Base-by-base conservation (phyloP, 169 alveolate genomes). In the Eimeria acervulina region DNA sequence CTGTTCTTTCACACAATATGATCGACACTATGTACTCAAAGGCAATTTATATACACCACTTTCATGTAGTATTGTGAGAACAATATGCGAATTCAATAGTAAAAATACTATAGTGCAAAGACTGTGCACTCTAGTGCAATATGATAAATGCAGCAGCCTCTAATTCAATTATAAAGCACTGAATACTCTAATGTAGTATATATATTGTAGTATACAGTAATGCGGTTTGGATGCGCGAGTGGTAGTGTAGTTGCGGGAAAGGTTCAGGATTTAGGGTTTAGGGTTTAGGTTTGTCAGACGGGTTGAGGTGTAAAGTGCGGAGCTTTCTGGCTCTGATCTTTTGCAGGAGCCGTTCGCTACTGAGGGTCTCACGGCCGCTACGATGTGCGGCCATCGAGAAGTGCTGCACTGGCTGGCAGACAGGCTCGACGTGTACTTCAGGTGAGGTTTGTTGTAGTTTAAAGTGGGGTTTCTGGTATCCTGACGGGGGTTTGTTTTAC, bases 361-460 rank as follows among this genome's bases (percentile, higher is more conserved):
- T 44, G 91, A 83, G 52, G 51, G 66, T 0, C 91, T 83, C 36
- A 52, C 91, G 0, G 72, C 91, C 51, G 91, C 91, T 8, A 44
- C 91, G 40, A 44, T 47, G 31, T 51, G 31, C 47, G 72, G 66
- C 51, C 95, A 89, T 52, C 84, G 95, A n/a, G 95, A 89, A 44
- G 70, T 52, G 52, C 59, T 89, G 95, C 95, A 89, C 72, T 89
- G 95, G 95, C 87, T 89, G n/a, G 85, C 95, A 4, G 95, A 89
- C 66, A 36, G 72, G 12, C 95, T 66, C 31, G 63, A 89, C 70
- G 83, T 89, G 47, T 89, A 89, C 33, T 89, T 66, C 72, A 89
- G 95, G 95, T 89, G 36, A 19, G 76, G 42, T 40, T n/a, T 80
- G 47, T 31, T 72, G 19, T 28, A 47, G n/a, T n/a, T 10, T 28